Evolutionary conservation across 257 asterid genomes (phyloP), one percentile per base, ranked within the genome.

Genomic region (Capsicum rhomboideum): DNA sequence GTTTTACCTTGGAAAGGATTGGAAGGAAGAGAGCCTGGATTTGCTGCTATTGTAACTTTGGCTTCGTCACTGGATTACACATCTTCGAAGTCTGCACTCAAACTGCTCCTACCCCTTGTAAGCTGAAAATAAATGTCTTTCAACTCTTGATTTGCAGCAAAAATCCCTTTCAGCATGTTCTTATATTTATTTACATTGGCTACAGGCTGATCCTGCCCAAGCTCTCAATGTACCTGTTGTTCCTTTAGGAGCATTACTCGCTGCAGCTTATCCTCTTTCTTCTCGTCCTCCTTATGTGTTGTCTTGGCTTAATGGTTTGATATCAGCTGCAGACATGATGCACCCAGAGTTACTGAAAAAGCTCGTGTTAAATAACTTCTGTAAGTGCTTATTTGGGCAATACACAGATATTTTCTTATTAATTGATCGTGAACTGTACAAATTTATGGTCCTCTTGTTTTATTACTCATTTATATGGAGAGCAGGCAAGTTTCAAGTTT

Each of bases 181-280:
- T 77, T 13, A 59, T 34, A 50, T 84, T 59, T 31, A 18, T 56
- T 71, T 71, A 13, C 69, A 16, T 55, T 83, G 55, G 82, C 85
- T 90, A 86, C 93, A 97, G 98, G 97, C 98, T 90, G 98, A 97
- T 91, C 97, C 98, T 84, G 98, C 98, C 29, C 97, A 97, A 88
- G 94, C 94, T 84, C 95, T 97, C 49, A 97, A 92, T 85, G 98
- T 97, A 82, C 98, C 99, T n/a, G 97, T 91, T 80, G 91, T 97
- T 88, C 99, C 98, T 82, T 81, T 97, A 89, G 99, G 99, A 81
- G 96, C 98, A 86, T 89, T 97, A 78, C 89, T 95, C 6, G 87
- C 98, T 82, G 98, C 98, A 80, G 95, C 98, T 74, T 93, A 95
- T 90, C 98, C 98, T 87, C 96, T 97, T 83, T 85, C 97, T 46